Evolutionary conservation across 345 rosid species (phyloP), one percentile per base, ranked within the genome.

Genomic region (Salix udensis): DNA sequence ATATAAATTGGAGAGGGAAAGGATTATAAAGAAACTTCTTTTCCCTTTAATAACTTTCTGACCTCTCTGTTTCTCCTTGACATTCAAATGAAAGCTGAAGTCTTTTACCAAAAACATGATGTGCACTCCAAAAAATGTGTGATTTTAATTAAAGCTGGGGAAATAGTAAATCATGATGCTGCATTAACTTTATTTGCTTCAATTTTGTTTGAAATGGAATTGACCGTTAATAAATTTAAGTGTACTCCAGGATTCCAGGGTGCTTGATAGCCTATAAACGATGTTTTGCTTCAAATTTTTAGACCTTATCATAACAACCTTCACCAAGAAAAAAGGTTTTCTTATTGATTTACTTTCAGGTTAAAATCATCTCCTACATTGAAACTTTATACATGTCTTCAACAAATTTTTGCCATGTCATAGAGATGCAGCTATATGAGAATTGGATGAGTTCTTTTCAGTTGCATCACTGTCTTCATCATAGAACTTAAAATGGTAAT

Each of bases 81-180:
- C 5, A n/a, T 75, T 12, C 69, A 40, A n/a, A 69, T n/a, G n/a
- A 69, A 55, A 39, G 68, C 36, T 42, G n/a, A 60, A 42, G 68
- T 4, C 1, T 58, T 58, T 60, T 23, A 23, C 42, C 26, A 24
- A 39, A 61, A 14, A 16, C 24, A 1, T 46, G 26, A 18, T 55
- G 28, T 46, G 31, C 30, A 8, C 11, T 61, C 37, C 19, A n/a
- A 23, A 24, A 7, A 62, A 40, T 15, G 34, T 64, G 40, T 26
- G 1, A 14, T 61, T 40, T 73, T 44, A 12, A 13, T 46, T 12
- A 44, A 19, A 64, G 65, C 65, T 55, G 4, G 50, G 53, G 70
- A 39, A 65, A 23, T n/a, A 31, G 34, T 31, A 40, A 46, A 39
- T 39, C 48, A 15, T 19, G 30, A 37, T 34, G 19, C 31, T 70